A percentile compares a stretch with the other conserved stretches of the same genome.
Conservation (phyloP, 345 rosid genomes). For the Arabidopsis arenosa region DNA sequence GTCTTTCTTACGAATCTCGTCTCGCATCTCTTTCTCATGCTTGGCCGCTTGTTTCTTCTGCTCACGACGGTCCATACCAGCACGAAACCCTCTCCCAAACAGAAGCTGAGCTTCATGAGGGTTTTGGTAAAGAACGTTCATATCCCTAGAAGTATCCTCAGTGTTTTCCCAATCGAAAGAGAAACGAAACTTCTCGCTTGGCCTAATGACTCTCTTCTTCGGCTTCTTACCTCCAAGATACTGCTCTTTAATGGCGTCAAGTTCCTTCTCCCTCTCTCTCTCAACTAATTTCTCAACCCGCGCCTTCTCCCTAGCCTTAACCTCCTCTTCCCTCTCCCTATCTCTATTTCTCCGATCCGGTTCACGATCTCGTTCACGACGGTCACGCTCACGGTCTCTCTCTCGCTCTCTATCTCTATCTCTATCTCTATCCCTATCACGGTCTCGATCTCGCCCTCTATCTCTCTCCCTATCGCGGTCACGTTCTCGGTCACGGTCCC, state of each 20-base stretch:
- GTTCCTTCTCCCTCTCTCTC: conserved; percentile 82
- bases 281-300: conserved; percentile 74
- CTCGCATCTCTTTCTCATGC: conserved; percentile 88
- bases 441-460: conserved; percentile 47
- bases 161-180: conserved; percentile 98
- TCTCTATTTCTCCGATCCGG: conserved; percentile 53
- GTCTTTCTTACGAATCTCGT: conserved; percentile 81
- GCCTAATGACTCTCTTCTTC: conserved; percentile 90
- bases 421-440: conserved; percentile 48
- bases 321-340: conserved; percentile 72
- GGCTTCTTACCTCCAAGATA: conserved; percentile 92
- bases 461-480: conserved; percentile 51
- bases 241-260: conserved; percentile 87
- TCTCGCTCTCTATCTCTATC: conserved; percentile 50
- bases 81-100: conserved; percentile 93
- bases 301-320: conserved; percentile 64
- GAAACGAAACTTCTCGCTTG: conserved; percentile 91
- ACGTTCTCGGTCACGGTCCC: conserved; percentile 30
- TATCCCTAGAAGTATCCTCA: conserved; percentile 87
- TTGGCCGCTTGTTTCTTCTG: conserved; percentile 93
- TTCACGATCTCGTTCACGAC: conserved; percentile 61
- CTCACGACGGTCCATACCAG: conserved; percentile 95
- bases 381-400: conserved; percentile 52
- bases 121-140: conserved; percentile 83
- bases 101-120: conserved; percentile 96